A percentile compares a stretch with the other conserved stretches of the same genome.
These are phyloP conservation scores for Actinomucor elegans DNA, from an alignment of 371 early-diverging fungal species.

Conservation along the genomic window DNA sequence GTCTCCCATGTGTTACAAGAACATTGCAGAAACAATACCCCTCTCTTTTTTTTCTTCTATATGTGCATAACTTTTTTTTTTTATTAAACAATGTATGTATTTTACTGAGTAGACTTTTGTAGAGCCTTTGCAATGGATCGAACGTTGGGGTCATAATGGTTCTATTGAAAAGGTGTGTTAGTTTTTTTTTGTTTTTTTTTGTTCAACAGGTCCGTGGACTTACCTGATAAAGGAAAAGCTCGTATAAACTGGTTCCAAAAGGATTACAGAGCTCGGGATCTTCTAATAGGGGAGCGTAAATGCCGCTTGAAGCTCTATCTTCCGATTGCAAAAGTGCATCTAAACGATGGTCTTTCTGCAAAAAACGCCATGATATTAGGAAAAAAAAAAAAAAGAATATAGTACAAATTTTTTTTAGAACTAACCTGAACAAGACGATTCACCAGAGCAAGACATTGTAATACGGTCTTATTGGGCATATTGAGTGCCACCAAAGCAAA, in stretches of 20 bases:
- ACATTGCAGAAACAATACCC: no score
- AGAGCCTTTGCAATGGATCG: constrained; percentile 55
- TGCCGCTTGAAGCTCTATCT: constrained; percentile 76
- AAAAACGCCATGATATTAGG: no score
- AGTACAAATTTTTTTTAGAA: constrained; percentile 13
- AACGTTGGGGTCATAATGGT: constrained; percentile 80
- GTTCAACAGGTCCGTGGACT: no score
- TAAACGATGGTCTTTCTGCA: constrained; percentile 68
- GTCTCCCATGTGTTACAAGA: no score
- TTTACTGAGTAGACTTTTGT: constrained; percentile 15
- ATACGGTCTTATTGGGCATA: constrained; percentile 47
- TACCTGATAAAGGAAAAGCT: constrained; percentile 76
- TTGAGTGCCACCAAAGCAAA: constrained; percentile 55
- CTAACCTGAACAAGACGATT: constrained; percentile 36
- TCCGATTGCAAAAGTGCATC: constrained; percentile 83
- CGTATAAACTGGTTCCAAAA: constrained; percentile 86
- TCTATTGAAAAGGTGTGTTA: no score
- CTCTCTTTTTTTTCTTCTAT: no score
- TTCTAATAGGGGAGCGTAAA: constrained; percentile 78
- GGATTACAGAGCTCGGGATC: constrained; percentile 95
- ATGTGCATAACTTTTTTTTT: no score
- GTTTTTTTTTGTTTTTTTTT: no score
- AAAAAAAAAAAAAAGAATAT: no score
- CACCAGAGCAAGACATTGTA: constrained; percentile 35
- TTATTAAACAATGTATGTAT: no score